phyloP scores from a whole-genome alignment of 2,329 filamentous ascomycete genomes.

The Hansfordia pulvinata region DNA sequence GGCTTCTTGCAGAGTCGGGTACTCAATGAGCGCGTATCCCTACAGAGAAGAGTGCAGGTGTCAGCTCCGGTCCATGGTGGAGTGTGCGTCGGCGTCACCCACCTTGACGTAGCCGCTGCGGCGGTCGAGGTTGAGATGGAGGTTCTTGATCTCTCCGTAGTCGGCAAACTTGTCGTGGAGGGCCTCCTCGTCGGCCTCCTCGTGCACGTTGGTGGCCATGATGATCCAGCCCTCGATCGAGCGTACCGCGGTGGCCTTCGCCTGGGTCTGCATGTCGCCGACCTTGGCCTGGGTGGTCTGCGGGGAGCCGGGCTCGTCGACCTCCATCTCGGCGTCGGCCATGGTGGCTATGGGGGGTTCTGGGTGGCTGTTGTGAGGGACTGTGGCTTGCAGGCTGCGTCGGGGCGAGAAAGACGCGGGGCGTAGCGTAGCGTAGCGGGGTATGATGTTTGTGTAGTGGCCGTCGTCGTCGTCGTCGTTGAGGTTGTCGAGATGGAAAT shows the following conservation, averaged over 20 bases:
- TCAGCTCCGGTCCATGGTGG: background rate
- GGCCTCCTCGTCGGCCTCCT: conserved; percentile 75
- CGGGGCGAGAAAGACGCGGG: too few species aligned
- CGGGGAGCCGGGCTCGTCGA: conserved; percentile 32
- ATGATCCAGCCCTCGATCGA: conserved; percentile 87
- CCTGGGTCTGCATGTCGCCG: conserved; percentile 56
- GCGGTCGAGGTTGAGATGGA: conserved; percentile 72
- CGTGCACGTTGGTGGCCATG: conserved; percentile 75
- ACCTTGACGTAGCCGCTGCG: conserved; percentile 82
- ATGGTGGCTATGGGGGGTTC: conserved; percentile 17
- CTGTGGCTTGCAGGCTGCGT: too few species aligned
- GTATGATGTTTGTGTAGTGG: too few species aligned
- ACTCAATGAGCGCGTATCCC: conserved; percentile 81
- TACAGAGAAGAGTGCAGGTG: conserved; percentile 17
- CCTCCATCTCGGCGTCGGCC: conserved; percentile 46
- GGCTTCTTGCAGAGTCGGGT: conserved; percentile 65
- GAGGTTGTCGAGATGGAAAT: too few species aligned
- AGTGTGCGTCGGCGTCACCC: conserved; percentile 5
- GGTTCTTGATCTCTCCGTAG: conserved; percentile 76
- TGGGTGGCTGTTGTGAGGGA: background rate
- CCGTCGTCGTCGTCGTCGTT: too few species aligned
- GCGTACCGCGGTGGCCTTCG: conserved; percentile 66
- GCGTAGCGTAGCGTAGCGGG: too few species aligned
- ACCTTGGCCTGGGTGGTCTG: conserved; percentile 27
- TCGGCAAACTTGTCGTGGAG: conserved; percentile 72